A percentile compares a stretch with the other conserved stretches of the same genome.
Conservation (phyloP, 2,329 filamentous ascomycete species). For the Aschersonia sp. region DNA sequence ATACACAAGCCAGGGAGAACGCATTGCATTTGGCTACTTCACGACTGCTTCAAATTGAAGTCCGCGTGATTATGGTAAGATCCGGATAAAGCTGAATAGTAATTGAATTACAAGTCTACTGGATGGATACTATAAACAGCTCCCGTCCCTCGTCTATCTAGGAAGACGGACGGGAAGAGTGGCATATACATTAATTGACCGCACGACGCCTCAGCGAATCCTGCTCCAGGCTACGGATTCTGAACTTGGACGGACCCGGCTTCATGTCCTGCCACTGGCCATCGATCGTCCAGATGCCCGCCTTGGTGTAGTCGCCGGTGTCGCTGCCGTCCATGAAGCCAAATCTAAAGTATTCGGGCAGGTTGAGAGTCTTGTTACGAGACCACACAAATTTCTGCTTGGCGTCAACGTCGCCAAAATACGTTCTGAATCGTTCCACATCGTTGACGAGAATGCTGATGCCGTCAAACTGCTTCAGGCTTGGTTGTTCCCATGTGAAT, state of each 20-base stretch:
- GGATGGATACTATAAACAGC: neutral
- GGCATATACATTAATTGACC: neutral
- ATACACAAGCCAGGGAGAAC: too few relatives aligned
- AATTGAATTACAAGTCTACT: neutral
- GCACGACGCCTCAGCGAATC: conserved; percentile 9
- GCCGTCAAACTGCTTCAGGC: conserved; percentile 47
- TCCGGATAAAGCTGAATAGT: neutral
- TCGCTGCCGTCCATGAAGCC: conserved; percentile 53
- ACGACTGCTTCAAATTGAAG: too few relatives aligned
- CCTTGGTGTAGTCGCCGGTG: conserved; percentile 60
- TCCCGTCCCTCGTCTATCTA: too few relatives aligned
- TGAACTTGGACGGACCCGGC: conserved; percentile 40
- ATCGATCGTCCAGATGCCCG: conserved; percentile 52
- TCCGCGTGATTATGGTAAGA: neutral
- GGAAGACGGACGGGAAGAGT: too few relatives aligned
- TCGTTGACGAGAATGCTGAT: conserved; percentile 75
- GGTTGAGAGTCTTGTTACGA: conserved; percentile 25
- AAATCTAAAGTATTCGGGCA: conserved; percentile 66
- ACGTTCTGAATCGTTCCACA: conserved; percentile 66
- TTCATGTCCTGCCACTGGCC: conserved; percentile 54
- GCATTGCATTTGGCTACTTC: too few relatives aligned
- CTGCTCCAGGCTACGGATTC: conserved; percentile 11
- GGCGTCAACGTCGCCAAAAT: conserved; percentile 40
- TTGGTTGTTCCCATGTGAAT: conserved; percentile 37
- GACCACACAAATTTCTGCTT: conserved; percentile 42